A percentile compares a stretch with the other conserved stretches of the same genome.
Conservation (phyloP, 2,329 filamentous ascomycete species). For the Teratosphaeria epicoccoides region DNA sequence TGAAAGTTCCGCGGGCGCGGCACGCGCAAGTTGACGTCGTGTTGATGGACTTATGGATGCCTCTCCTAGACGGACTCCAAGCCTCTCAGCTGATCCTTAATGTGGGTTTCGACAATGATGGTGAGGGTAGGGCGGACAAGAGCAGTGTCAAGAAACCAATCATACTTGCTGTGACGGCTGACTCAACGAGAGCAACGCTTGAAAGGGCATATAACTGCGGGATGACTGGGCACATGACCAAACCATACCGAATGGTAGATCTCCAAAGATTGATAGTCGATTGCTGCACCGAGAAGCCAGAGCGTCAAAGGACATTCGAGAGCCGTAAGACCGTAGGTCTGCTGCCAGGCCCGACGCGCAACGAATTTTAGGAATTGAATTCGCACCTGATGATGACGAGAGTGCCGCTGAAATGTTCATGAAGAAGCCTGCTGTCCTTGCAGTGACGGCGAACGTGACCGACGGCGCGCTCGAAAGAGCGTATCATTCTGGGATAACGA, state of each 20-base stretch:
- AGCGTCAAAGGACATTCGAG: no score
- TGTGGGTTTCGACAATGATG: constrained; percentile 27
- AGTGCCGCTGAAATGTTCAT: neutral
- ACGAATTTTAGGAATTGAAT: no score
- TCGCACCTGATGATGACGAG: no score
- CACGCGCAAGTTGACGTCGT: constrained; percentile 47
- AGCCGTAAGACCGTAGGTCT: no score
- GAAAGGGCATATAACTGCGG: constrained; percentile 50
- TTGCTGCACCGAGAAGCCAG: constrained; percentile 30
- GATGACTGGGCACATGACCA: constrained; percentile 59
- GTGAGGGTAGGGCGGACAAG: neutral
- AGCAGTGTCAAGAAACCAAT: constrained; percentile 22
- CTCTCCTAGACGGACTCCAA: constrained; percentile 61
- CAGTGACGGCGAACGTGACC: constrained; percentile 58
- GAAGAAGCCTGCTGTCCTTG: constrained; percentile 40
- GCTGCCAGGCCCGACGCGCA: no score
- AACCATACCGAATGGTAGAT: constrained; percentile 54
- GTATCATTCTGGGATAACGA: constrained; percentile 53
- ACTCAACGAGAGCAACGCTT: constrained; percentile 54
- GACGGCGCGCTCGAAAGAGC: constrained; percentile 52
- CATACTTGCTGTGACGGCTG: constrained; percentile 55
- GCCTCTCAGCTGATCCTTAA: constrained; percentile 53
- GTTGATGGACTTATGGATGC: constrained; percentile 71
- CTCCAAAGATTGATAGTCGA: constrained; percentile 48
- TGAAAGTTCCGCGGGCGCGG: constrained; percentile 27